These are phyloP conservation scores for Diaporthe velutina DNA, from an alignment of 2,329 filamentous ascomycete genomes.

Conservation along the genomic window DNA sequence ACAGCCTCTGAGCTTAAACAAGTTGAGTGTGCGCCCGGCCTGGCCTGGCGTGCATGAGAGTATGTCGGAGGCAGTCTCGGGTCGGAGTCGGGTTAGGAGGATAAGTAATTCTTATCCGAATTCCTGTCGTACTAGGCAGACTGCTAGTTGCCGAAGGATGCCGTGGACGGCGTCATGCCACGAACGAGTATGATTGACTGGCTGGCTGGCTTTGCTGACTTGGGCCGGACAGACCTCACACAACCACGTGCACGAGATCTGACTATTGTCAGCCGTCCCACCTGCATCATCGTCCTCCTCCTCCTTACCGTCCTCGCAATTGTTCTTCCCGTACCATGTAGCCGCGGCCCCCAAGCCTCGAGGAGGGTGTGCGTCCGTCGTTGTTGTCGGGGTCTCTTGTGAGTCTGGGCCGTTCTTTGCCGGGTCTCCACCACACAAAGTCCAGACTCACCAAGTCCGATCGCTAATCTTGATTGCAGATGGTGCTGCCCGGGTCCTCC, in stretches of 20 bases:
- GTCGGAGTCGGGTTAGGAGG: constrained; percentile 5
- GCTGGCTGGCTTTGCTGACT: neutral
- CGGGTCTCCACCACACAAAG: constrained; percentile 35
- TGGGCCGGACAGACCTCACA: neutral
- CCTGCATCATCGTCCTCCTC: no score
- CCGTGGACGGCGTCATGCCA: neutral
- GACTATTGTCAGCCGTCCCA: neutral
- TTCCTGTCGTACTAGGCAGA: neutral
- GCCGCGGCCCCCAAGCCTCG: neutral
- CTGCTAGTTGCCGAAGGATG: neutral
- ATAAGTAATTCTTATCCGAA: neutral
- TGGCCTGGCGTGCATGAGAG: constrained; percentile 2
- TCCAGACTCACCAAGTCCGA: constrained; percentile 29
- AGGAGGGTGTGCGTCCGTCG: neutral
- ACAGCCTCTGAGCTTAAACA: constrained; percentile 26
- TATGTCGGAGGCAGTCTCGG: constrained; percentile 1
- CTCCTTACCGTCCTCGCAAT: neutral
- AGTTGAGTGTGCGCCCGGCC: constrained; percentile 5
- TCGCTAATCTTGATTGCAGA: constrained; percentile 36
- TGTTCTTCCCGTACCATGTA: neutral
- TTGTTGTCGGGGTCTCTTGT: neutral
- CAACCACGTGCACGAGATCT: neutral
- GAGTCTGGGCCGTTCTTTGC: constrained; percentile 26
- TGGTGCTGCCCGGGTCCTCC: constrained; percentile 15
- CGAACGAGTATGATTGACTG: no score